Evolutionary conservation across 805 yeast genomes (phyloP).

Genomic region (Kodamaea laetipori): DNA sequence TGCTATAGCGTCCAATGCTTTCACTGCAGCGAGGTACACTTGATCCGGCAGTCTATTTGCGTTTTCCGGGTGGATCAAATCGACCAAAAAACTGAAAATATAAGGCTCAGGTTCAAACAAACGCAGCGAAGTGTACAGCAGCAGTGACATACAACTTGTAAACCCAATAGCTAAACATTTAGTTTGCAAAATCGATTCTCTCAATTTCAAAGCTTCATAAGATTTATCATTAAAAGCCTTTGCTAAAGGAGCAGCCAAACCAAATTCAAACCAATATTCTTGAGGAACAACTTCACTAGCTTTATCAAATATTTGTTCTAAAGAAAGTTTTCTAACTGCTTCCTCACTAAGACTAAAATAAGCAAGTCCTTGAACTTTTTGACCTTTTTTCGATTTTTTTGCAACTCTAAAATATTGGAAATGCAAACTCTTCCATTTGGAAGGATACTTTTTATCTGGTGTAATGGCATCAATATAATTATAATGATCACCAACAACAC

Average conservation of each 20-base stretch:
- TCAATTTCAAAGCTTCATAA: conserved; percentile 52
- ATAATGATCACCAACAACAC: conserved; percentile 41
- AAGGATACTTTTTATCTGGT: conserved; percentile 47
- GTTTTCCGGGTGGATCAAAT: conserved; percentile 68
- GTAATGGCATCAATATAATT: conserved; percentile 50
- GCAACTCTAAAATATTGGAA: conserved; percentile 48
- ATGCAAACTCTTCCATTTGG: conserved; percentile 56
- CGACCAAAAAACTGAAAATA: conserved; percentile 67
- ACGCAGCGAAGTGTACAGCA: conserved; percentile 61
- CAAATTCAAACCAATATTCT: conserved; percentile 64
- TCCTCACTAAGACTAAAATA: conserved; percentile 48
- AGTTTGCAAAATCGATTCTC: conserved; percentile 60
- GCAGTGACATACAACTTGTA: conserved; percentile 56
- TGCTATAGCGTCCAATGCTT: conserved; percentile 70
- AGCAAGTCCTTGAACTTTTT: conserved; percentile 16
- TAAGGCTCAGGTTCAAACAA: conserved; percentile 73
- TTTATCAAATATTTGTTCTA: conserved; percentile 64
- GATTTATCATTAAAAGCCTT: conserved; percentile 69
- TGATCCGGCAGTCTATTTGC: conserved; percentile 46
- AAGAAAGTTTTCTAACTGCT: conserved; percentile 52
- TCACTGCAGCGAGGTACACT: conserved; percentile 60
- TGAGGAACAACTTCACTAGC: conserved; percentile 60
- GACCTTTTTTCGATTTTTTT: conserved; percentile 20
- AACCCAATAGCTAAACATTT: conserved; percentile 71
- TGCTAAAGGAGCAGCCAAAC: conserved; percentile 61